A percentile compares a stretch with the other conserved stretches of the same genome.
Conservation (phyloP, 2,329 filamentous ascomycete genomes). For the Epichloe bromicola region DNA sequence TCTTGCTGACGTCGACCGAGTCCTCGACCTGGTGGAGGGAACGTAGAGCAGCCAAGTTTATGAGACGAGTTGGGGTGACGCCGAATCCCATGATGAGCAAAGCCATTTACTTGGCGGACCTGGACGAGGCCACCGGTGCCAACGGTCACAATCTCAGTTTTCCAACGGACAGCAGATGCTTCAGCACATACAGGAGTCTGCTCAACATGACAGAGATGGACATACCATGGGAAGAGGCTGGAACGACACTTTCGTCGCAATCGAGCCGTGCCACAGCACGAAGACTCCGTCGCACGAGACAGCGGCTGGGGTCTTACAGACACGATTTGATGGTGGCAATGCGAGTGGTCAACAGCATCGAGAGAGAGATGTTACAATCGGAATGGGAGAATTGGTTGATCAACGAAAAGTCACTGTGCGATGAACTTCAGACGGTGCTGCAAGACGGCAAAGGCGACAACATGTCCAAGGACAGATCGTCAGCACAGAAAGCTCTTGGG, state of each 20-base stretch:
- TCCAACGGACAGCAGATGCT: conserved; percentile 42
- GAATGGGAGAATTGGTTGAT: conserved; percentile 92
- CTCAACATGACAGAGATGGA: conserved; percentile 46
- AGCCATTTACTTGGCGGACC: conserved; percentile 69
- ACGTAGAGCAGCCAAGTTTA: conserved; percentile 65
- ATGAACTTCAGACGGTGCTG: conserved; percentile 40
- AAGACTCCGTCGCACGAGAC: conserved; percentile 65
- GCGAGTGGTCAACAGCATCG: conserved; percentile 78
- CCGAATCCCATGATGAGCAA: conserved; percentile 74
- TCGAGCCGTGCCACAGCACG: conserved; percentile 42
- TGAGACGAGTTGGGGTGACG: conserved; percentile 66
- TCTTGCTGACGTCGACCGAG: conserved; percentile 61
- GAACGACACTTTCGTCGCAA: conserved; percentile 31
- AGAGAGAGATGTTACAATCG: conserved; percentile 69
- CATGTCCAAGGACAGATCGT: conserved; percentile 10
- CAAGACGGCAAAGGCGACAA: conserved; percentile 11
- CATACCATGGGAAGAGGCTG: conserved; percentile 39
- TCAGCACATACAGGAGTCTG: conserved; percentile 48
- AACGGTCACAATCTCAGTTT: conserved; percentile 19
- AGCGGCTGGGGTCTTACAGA: conserved; percentile 69
- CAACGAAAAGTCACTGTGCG: conserved; percentile 66
- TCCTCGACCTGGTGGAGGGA: conserved; percentile 75
- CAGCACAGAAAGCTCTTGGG: conserved; percentile 20
- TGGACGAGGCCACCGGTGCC: conserved; percentile 49
- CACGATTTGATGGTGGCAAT: conserved; percentile 87